Percentiles rank a stretch among this genome's conserved stretches.
phyloP scores from a whole-genome alignment of 345 rosid genomes.

The Cardamine chenopodiifolia region DNA sequence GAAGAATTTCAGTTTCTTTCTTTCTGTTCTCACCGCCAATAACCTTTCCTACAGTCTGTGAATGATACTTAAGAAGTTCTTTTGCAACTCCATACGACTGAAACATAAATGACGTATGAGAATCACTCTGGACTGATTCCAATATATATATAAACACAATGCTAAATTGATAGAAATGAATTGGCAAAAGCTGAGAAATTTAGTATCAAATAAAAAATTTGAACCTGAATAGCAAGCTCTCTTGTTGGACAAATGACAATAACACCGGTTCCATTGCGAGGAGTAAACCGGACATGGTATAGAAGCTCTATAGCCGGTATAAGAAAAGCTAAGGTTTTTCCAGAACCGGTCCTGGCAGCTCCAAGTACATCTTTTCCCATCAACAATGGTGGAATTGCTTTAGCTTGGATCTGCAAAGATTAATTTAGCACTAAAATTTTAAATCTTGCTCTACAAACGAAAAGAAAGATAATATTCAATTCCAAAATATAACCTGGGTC shows the following conservation, averaged over 20 bases:
- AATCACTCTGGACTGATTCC: neutral
- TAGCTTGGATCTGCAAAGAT: slow-evolving; percentile 76
- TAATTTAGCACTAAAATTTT: neutral
- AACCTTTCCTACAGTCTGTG: slow-evolving; percentile 89
- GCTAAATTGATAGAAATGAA: neutral
- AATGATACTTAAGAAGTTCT: slow-evolving; percentile 86
- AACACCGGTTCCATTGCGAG: slow-evolving; percentile 87
- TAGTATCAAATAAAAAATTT: neutral
- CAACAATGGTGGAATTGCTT: slow-evolving; percentile 79
- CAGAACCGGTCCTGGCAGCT: slow-evolving; percentile 97
- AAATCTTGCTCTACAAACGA: neutral
- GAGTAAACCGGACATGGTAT: slow-evolving; percentile 61
- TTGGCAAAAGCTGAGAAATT: neutral
- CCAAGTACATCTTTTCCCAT: slow-evolving; percentile 91
- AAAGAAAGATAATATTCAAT: neutral
- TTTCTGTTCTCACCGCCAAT: slow-evolving; percentile 86
- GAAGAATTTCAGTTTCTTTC: slow-evolving; percentile 82
- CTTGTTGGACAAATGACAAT: slow-evolving; percentile 93
- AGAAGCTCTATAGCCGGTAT: slow-evolving; percentile 87
- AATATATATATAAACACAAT: neutral
- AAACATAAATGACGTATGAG: slow-evolving; percentile 11
- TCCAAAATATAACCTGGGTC: slow-evolving; percentile 66
- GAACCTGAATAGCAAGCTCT: slow-evolving; percentile 98
- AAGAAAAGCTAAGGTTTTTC: slow-evolving; percentile 90
- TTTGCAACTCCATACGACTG: slow-evolving; percentile 89